Percentiles rank a stretch among this genome's conserved stretches.
These are phyloP conservation scores for Arabidopsis thaliana DNA, from an alignment of 345 rosid species.

Conservation along the genomic window DNA sequence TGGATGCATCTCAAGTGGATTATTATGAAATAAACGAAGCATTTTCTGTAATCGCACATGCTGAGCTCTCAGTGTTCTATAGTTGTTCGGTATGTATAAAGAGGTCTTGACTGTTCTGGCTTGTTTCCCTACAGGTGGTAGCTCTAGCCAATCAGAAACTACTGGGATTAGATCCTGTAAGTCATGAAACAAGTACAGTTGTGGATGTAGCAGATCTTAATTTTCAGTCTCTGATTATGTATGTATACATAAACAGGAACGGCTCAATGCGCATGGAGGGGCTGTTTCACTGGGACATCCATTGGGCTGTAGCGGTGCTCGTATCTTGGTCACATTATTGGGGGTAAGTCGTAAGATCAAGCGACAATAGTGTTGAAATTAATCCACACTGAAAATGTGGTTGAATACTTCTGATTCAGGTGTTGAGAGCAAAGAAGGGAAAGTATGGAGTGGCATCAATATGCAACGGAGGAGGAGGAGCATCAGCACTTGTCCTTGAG, in stretches of 20 bases:
- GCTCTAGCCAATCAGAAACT: constrained; percentile 84
- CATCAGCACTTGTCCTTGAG: constrained; percentile 88
- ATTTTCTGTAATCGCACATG: constrained; percentile 66
- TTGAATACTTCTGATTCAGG: constrained; percentile 53
- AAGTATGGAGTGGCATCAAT: constrained; percentile 79
- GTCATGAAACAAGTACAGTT: constrained; percentile 42
- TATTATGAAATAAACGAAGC: constrained; percentile 97
- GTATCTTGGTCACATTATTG: constrained; percentile 80
- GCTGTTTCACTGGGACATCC: constrained; percentile 97
- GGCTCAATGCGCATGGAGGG: constrained; percentile 83
- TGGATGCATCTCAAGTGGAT: constrained; percentile 84
- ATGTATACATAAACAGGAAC: constrained; percentile 59
- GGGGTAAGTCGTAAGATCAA: constrained; percentile 64
- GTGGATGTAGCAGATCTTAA: background rate
- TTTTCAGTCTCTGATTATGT: constrained; percentile 10
- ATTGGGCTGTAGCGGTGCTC: constrained; percentile 98
- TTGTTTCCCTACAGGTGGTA: constrained; percentile 65
- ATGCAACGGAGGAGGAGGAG: constrained; percentile 99
- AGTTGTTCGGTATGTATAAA: constrained; percentile 7
- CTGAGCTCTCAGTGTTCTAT: constrained; percentile 17
- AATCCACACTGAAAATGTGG: constrained; percentile 25
- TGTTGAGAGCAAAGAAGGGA: constrained; percentile 76
- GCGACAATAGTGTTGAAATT: constrained; percentile 17
- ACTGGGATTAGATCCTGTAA: constrained; percentile 79
- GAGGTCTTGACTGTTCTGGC: constrained; percentile 23